Percentiles rank a stretch among this genome's conserved stretches.
These are phyloP conservation scores for Phaeophleospora eucalypticola DNA, from an alignment of 2,329 filamentous ascomycete species.

Conservation along the genomic window DNA sequence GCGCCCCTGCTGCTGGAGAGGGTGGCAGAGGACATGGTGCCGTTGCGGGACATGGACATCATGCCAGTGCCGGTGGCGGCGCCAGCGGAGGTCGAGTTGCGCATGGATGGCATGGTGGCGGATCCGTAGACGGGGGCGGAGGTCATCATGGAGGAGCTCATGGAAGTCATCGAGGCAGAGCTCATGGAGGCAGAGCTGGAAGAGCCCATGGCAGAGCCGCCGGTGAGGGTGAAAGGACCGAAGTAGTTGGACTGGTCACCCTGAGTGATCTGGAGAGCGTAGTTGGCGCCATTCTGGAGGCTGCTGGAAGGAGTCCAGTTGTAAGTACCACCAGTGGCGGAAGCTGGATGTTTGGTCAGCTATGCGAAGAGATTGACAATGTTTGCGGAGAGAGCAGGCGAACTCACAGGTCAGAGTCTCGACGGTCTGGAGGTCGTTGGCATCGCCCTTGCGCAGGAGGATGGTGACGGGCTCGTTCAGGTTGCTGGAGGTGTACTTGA, in stretches of 20 bases:
- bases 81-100: slow-evolving; percentile 17
- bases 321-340: slow-evolving; percentile 28
- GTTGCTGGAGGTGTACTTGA: slow-evolving; percentile 28
- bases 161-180: slow-evolving; percentile 27
- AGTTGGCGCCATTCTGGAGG: slow-evolving; percentile 46
- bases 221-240: slow-evolving; percentile 45
- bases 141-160: slow-evolving; percentile 8
- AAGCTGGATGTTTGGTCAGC: not conserved
- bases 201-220: not conserved
- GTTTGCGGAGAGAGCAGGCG: not conserved
- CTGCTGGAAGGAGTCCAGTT: slow-evolving; percentile 48
- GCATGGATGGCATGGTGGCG: slow-evolving; percentile 6
- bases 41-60: slow-evolving; percentile 26
- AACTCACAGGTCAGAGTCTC: slow-evolving; percentile 26
- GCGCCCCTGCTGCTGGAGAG: slow-evolving; percentile 15
- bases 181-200: slow-evolving; percentile 29
- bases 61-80: slow-evolving; percentile 21
- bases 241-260: slow-evolving; percentile 53
- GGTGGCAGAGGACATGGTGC: slow-evolving; percentile 25
- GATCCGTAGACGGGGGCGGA: slow-evolving; percentile 4
- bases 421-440: slow-evolving; percentile 49
- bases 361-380: not conserved
- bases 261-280: slow-evolving; percentile 58
- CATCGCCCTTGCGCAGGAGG: slow-evolving; percentile 51
- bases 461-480: slow-evolving; percentile 47